Evolutionary conservation across 2,329 filamentous ascomycete species (phyloP).

Genomic region (Aurifilum marmelostoma): DNA sequence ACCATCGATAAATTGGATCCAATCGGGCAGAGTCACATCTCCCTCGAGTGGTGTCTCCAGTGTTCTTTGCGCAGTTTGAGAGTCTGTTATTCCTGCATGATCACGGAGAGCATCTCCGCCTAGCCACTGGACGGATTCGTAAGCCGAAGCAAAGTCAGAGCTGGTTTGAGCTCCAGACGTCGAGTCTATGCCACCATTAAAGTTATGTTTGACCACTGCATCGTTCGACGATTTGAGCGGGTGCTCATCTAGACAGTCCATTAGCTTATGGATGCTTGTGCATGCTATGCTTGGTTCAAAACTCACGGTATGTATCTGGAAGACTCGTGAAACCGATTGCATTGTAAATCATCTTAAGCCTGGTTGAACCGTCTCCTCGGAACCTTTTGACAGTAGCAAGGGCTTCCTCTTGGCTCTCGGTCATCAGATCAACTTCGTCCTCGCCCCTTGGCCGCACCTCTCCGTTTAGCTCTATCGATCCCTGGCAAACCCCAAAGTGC

Average conservation of each 20-base stretch:
- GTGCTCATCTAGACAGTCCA: background rate
- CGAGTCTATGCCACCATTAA: too few relatives aligned
- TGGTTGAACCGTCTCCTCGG: background rate
- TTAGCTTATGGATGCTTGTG: background rate
- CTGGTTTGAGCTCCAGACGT: too few relatives aligned
- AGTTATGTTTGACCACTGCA: too few relatives aligned
- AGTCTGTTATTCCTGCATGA: too few relatives aligned
- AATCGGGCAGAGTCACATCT: too few relatives aligned
- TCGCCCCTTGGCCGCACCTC: background rate
- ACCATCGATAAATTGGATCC: too few relatives aligned
- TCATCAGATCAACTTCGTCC: conserved; percentile 5
- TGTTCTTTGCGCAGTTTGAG: too few relatives aligned
- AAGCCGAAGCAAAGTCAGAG: too few relatives aligned
- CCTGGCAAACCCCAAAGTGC: background rate
- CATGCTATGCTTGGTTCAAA: background rate
- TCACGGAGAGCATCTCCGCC: too few relatives aligned
- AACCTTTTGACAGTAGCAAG: background rate
- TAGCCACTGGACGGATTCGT: too few relatives aligned
- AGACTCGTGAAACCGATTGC: background rate
- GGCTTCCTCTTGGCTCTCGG: background rate
- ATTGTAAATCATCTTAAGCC: background rate
- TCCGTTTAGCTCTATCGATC: background rate
- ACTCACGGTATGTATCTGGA: conserved; percentile 3
- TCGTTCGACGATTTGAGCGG: too few relatives aligned
- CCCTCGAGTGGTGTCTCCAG: too few relatives aligned